phyloP scores from a whole-genome alignment of 1,284 basidiomycete genomes.

The Meripilus lineatus region DNA sequence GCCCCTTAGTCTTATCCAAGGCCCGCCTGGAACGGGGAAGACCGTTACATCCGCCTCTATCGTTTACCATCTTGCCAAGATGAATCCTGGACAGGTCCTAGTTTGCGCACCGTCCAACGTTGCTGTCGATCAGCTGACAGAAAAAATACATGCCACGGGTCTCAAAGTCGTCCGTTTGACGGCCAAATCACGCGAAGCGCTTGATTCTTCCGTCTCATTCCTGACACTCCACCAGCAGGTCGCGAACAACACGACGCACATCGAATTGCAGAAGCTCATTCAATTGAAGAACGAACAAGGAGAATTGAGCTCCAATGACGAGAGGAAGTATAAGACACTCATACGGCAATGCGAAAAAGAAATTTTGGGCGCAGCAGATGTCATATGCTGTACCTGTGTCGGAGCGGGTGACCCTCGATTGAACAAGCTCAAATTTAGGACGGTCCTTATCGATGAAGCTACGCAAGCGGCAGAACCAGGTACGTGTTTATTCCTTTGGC shows the following conservation, averaged over 20 bases:
- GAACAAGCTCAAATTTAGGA: slow-evolving; percentile 96
- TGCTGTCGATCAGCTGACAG: slow-evolving; percentile 97
- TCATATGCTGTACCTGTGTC: slow-evolving; percentile 98
- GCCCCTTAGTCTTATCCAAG: slow-evolving; percentile 97
- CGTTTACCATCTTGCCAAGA: slow-evolving; percentile 97
- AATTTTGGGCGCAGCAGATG: slow-evolving; percentile 92
- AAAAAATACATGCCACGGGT: slow-evolving; percentile 97
- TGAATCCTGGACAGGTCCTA: slow-evolving; percentile 99
- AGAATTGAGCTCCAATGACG: slow-evolving; percentile 93
- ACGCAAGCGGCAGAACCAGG: slow-evolving; percentile 98
- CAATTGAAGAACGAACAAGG: slow-evolving; percentile 97
- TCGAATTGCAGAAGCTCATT: slow-evolving; percentile 96
- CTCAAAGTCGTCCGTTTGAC: slow-evolving; percentile 97
- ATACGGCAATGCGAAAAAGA: slow-evolving; percentile 96
- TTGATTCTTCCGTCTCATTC: slow-evolving; percentile 92
- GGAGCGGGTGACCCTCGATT: slow-evolving; percentile 95
- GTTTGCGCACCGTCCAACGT: slow-evolving; percentile 99
- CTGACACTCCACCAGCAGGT: slow-evolving; percentile 97
- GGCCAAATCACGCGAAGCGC: slow-evolving; percentile 95
- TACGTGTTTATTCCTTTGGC: slow-evolving; percentile 34
- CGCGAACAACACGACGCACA: slow-evolving; percentile 90
- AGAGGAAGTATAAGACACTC: slow-evolving; percentile 95
- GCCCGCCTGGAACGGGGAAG: slow-evolving; percentile 98
- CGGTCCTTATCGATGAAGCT: slow-evolving; percentile 97
- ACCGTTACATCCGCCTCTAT: slow-evolving; percentile 99